phyloP scores from a whole-genome alignment of 768 basidiomycete species.

The Glaciozyma antarctica region DNA sequence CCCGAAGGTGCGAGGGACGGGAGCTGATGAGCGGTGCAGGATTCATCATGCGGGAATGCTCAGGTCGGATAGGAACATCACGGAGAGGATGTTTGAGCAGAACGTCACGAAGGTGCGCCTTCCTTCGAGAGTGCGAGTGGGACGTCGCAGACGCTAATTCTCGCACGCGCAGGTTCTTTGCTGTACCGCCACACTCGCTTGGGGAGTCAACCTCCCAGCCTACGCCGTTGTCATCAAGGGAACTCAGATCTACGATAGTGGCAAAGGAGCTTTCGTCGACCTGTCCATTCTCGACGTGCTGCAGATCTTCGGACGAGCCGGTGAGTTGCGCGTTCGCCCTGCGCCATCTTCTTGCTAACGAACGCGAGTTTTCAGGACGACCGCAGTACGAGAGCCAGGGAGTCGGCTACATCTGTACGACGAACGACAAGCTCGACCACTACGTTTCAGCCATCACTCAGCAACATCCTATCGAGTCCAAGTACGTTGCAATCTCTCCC shows the following conservation, averaged over 20 bases:
- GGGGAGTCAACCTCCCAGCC: slow-evolving; percentile 98
- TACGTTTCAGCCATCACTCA: slow-evolving; percentile 28
- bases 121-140: neutral
- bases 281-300: slow-evolving; percentile 89
- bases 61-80: slow-evolving; percentile 83
- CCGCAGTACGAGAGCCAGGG: slow-evolving; percentile 64
- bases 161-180: slow-evolving; percentile 65
- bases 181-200: slow-evolving; percentile 95
- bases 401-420: slow-evolving; percentile 93
- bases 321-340: slow-evolving; percentile 35
- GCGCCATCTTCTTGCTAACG: neutral
- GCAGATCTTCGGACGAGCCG: slow-evolving; percentile 92
- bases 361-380: slow-evolving; percentile 58
- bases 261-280: slow-evolving; percentile 81
- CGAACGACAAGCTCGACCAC: slow-evolving; percentile 80
- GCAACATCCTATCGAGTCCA: slow-evolving; percentile 90
- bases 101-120: slow-evolving; percentile 70
- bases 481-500: slow-evolving; percentile 47
- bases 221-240: slow-evolving; percentile 78
- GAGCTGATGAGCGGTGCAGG: slow-evolving; percentile 35
- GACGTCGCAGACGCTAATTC: neutral
- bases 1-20: too few relatives aligned
- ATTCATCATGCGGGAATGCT: slow-evolving; percentile 99
- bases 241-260: slow-evolving; percentile 88
- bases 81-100: slow-evolving; percentile 86